Conservation (phyloP, 352 stramenopile genomes). For the Phytophthora europaea region DNA sequence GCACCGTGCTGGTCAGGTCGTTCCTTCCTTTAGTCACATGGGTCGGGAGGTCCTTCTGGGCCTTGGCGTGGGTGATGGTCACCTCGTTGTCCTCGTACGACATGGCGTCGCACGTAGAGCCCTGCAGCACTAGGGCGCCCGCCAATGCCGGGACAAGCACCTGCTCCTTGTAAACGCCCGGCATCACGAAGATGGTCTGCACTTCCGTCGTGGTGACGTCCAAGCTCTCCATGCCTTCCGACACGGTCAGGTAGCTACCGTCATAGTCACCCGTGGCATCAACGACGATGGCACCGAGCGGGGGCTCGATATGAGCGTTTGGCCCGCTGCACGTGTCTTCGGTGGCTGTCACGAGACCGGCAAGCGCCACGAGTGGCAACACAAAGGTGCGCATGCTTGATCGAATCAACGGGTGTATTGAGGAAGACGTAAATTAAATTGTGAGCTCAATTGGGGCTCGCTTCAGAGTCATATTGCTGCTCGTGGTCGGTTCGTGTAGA, state of each 20-base stretch:
- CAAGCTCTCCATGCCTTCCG: slow-evolving; percentile 13
- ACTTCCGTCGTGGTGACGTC: slow-evolving; percentile 7
- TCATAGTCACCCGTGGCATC: slow-evolving; percentile 26
- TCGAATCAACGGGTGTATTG: neutral
- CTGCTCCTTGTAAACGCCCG: slow-evolving; percentile 27
- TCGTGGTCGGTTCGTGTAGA: neutral
- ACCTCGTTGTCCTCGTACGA: slow-evolving; percentile 31
- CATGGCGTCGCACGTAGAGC: slow-evolving; percentile 21
- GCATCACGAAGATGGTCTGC: slow-evolving; percentile 29
- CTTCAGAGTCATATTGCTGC: neutral
- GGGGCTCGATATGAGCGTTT: slow-evolving; percentile 18
- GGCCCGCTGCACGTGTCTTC: slow-evolving; percentile 5
- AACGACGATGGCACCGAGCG: slow-evolving; percentile 20
- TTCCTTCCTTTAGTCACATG: slow-evolving; percentile 18
- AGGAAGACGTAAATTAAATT: neutral
- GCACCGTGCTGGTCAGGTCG: slow-evolving; percentile 25
- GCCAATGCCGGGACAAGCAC: slow-evolving; percentile 14
- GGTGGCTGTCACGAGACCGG: neutral
- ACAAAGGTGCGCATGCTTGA: slow-evolving; percentile 1
- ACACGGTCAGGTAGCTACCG: slow-evolving; percentile 19
- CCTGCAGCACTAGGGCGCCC: slow-evolving; percentile 21
- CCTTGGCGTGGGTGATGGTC: slow-evolving; percentile 19
- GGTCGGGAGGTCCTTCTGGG: slow-evolving; percentile 25
- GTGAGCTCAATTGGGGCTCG: neutral
- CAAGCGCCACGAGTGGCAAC: slow-evolving; percentile 16